Evolutionary conservation across 441 rosid species (phyloP).

Genomic region (Pelargonium hybrid): DNA sequence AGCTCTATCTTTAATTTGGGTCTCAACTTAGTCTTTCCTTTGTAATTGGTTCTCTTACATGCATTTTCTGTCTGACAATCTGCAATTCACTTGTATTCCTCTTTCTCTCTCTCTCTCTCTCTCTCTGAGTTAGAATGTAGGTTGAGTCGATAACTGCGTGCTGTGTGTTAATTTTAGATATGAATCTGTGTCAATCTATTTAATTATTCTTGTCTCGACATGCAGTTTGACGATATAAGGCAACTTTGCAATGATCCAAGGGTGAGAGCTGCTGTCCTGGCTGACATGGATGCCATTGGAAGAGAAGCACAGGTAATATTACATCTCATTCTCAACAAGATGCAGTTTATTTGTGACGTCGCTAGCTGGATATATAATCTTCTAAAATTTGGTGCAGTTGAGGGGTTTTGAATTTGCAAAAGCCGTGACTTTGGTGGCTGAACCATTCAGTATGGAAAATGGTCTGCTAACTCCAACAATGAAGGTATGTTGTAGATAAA

Average conservation of each 20-base stretch:
- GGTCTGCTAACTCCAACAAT: slow-evolving; percentile 89
- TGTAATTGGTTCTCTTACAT: too few species aligned
- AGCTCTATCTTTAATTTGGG: not conserved
- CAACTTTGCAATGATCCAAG: slow-evolving; percentile 68
- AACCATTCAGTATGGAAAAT: slow-evolving; percentile 78
- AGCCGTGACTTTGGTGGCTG: slow-evolving; percentile 68
- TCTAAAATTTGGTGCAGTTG: slow-evolving; percentile 37
- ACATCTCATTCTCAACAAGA: not conserved
- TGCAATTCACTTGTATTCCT: not conserved
- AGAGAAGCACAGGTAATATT: slow-evolving; percentile 79
- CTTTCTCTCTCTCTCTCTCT: not conserved
- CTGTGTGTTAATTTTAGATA: not conserved
- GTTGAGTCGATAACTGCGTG: not conserved
- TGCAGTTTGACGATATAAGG: slow-evolving; percentile 51
- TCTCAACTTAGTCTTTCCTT: too few species aligned
- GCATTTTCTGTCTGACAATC: not conserved
- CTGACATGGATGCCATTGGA: slow-evolving; percentile 79
- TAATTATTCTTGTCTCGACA: not conserved
- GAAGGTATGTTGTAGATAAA: slow-evolving; percentile 42
- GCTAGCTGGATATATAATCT: not conserved
- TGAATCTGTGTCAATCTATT: slow-evolving; percentile 8
- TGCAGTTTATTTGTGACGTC: not conserved
- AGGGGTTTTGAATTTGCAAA: slow-evolving; percentile 94
- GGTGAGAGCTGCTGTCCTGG: slow-evolving; percentile 63
- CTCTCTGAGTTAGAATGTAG: not conserved